Conservation (phyloP, 192 early-diverging fungal genomes). For the Entomortierella beljakovae region DNA sequence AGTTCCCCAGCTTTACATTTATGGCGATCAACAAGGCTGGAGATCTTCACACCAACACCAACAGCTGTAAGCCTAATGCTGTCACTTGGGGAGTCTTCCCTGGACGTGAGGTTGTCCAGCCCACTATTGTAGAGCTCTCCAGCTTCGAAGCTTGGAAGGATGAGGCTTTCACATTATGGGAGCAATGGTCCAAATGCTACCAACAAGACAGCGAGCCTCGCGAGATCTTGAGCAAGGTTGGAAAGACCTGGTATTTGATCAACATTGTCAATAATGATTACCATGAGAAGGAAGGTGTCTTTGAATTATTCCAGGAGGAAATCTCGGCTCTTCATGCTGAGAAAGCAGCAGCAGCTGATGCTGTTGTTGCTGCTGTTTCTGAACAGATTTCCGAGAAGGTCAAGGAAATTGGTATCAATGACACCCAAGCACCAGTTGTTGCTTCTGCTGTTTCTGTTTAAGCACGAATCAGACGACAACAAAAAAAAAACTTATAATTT, state of each 20-base stretch:
- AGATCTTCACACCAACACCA: slow-evolving; percentile 88
- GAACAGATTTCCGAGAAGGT: neutral
- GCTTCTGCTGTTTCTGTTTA: slow-evolving; percentile 22
- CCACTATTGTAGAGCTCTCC: slow-evolving; percentile 91
- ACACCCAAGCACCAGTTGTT: neutral
- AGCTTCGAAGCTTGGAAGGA: slow-evolving; percentile 98
- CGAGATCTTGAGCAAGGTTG: slow-evolving; percentile 66
- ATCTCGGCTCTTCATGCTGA: slow-evolving; percentile 3
- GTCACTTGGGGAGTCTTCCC: slow-evolving; percentile 99
- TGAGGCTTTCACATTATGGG: slow-evolving; percentile 95
- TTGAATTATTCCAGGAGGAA: slow-evolving; percentile 68
- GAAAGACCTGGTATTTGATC: slow-evolving; percentile 86
- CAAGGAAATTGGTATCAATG: slow-evolving; percentile 3
- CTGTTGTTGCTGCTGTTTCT: neutral
- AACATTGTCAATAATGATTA: slow-evolving; percentile 97
- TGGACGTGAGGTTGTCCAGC: slow-evolving; percentile 95
- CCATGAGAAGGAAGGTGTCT: slow-evolving; percentile 75
- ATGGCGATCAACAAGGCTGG: slow-evolving; percentile 91
- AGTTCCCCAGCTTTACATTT: slow-evolving; percentile 80
- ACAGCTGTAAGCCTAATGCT: slow-evolving; percentile 85
- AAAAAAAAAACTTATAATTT: too few species aligned
- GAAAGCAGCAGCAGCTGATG: neutral
- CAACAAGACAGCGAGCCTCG: slow-evolving; percentile 51
- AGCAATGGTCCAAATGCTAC: slow-evolving; percentile 86
- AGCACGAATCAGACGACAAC: neutral